A percentile compares a stretch with the other conserved stretches of the same genome.
phyloP scores from a whole-genome alignment of 371 early-diverging fungal genomes.

The Apophysomyces elegans region DNA sequence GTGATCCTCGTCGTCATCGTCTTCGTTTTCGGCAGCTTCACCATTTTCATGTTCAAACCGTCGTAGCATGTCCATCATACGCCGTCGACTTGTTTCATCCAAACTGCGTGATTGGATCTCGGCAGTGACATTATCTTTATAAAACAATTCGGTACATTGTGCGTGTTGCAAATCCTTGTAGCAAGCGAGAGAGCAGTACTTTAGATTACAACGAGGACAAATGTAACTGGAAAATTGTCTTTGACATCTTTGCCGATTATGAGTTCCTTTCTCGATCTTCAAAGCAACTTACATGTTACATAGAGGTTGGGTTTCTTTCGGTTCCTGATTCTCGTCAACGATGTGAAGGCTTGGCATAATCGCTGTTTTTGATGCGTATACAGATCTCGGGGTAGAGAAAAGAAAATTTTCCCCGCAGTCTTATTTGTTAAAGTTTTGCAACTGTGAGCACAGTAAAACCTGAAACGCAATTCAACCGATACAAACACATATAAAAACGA shows the following conservation, averaged over 20 bases:
- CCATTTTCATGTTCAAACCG: slow-evolving; percentile 56
- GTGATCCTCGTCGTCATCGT: slow-evolving; percentile 44
- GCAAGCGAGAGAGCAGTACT: slow-evolving; percentile 70
- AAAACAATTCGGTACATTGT: slow-evolving; percentile 72
- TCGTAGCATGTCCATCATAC: slow-evolving; percentile 60
- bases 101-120: slow-evolving; percentile 57
- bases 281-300: slow-evolving; percentile 11
- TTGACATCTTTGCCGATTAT: slow-evolving; percentile 47
- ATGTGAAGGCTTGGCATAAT: slow-evolving; percentile 11
- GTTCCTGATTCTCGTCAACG: slow-evolving; percentile 6
- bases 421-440: too few relatives aligned
- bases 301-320: slow-evolving; percentile 6
- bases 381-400: background rate
- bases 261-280: background rate
- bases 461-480: too few relatives aligned
- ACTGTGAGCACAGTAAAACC: too few relatives aligned
- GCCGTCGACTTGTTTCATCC: slow-evolving; percentile 45
- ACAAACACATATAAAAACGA: too few relatives aligned
- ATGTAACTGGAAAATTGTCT: slow-evolving; percentile 62
- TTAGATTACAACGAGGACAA: slow-evolving; percentile 74
- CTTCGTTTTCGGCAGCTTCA: slow-evolving; percentile 20
- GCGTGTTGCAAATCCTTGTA: slow-evolving; percentile 61
- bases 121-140: slow-evolving; percentile 60
- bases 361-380: background rate
- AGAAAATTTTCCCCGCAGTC: too few relatives aligned